Evolutionary conservation across 441 rosid genomes (phyloP).

Genomic region (Adansonia grandidieri): DNA sequence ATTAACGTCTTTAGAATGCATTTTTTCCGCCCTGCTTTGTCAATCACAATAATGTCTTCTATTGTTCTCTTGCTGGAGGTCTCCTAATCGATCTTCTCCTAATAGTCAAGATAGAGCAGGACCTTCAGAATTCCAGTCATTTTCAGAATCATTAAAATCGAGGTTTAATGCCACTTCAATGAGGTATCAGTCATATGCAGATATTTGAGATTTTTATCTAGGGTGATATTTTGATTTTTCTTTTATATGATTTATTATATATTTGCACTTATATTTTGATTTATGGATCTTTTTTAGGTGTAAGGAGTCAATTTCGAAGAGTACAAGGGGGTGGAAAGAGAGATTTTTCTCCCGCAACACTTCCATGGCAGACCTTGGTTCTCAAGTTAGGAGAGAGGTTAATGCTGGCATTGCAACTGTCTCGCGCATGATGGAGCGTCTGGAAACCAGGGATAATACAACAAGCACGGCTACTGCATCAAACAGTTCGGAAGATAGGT

Average conservation of each 20-base stretch:
- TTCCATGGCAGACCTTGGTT: slow-evolving; percentile 56
- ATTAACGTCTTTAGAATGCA: not conserved
- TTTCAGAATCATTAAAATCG: slow-evolving; percentile 11
- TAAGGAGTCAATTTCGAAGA: slow-evolving; percentile 9
- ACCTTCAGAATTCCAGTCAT: slow-evolving; percentile 57
- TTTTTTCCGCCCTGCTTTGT: not conserved
- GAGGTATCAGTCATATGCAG: not conserved
- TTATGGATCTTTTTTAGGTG: not conserved
- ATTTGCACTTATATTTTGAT: not conserved
- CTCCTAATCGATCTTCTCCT: slow-evolving; percentile 60
- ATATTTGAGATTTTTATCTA: not conserved
- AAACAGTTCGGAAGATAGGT: slow-evolving; percentile 37
- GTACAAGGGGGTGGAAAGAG: slow-evolving; percentile 46
- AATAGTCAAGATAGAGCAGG: slow-evolving; percentile 79
- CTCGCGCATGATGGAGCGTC: not conserved
- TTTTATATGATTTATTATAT: not conserved
- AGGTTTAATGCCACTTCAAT: slow-evolving; percentile 7
- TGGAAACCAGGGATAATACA: slow-evolving; percentile 17
- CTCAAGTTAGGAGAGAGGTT: slow-evolving; percentile 69
- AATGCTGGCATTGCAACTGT: slow-evolving; percentile 50
- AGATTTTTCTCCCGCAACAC: slow-evolving; percentile 62
- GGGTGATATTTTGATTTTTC: not conserved
- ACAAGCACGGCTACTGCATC: slow-evolving; percentile 42
- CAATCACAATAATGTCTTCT: not conserved
- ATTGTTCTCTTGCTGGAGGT: slow-evolving; percentile 39